phyloP scores from a whole-genome alignment of 495 filamentous ascomycete genomes.

The Aspergillus egyptiacus region DNA sequence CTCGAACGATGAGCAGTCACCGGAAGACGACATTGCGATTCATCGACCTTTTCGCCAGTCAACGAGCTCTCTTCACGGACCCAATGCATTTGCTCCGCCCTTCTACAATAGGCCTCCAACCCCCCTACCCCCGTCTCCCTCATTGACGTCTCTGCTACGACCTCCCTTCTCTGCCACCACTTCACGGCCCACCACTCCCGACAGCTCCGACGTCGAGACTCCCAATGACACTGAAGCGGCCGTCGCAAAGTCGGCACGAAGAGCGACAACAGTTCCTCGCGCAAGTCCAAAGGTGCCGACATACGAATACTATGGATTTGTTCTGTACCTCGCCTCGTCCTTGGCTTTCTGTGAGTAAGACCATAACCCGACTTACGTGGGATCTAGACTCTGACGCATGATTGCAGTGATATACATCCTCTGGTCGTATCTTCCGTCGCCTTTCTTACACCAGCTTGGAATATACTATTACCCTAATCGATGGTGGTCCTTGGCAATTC shows the following conservation, averaged over 20 bases:
- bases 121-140: constrained; percentile 88
- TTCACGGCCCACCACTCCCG: constrained; percentile 84
- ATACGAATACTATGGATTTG: constrained; percentile 99
- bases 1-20: constrained; percentile 30
- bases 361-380: neutral
- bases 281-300: constrained; percentile 91
- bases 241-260: constrained; percentile 56
- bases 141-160: constrained; percentile 88
- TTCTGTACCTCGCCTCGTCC: constrained; percentile 79
- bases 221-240: constrained; percentile 56
- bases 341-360: constrained; percentile 57
- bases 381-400: neutral
- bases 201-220: constrained; percentile 79
- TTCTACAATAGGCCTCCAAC: constrained; percentile 87
- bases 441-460: constrained; percentile 85
- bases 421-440: constrained; percentile 89
- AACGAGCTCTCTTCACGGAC: constrained; percentile 37
- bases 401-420: constrained; percentile 71
- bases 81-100: constrained; percentile 69
- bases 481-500: constrained; percentile 94
- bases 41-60: constrained; percentile 41
- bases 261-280: constrained; percentile 69
- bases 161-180: constrained; percentile 63
- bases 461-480: constrained; percentile 96
- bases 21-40: constrained; percentile 30